These are phyloP conservation scores for Trichoderma simmonsii DNA, from an alignment of 2,329 filamentous ascomycete species.

Conservation along the genomic window DNA sequence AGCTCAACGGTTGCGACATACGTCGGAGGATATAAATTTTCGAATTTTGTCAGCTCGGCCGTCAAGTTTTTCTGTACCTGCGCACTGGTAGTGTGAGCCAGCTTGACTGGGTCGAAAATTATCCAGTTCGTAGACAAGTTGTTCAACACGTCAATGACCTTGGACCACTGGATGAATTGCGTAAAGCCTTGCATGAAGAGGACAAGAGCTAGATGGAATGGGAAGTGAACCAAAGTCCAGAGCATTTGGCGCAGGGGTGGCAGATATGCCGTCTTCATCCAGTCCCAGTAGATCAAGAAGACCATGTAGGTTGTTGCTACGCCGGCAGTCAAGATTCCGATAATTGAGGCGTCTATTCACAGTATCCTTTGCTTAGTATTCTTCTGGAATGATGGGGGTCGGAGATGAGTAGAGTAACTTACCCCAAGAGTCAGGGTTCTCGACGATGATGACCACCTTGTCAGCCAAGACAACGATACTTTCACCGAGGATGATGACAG, in stretches of 20 bases:
- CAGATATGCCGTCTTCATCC: constrained; percentile 62
- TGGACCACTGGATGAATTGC: constrained; percentile 51
- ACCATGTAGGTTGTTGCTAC: constrained; percentile 44
- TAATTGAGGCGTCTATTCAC: constrained; percentile 30
- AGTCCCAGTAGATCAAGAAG: constrained; percentile 54
- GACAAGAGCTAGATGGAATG: constrained; percentile 60
- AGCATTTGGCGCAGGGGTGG: constrained; percentile 56
- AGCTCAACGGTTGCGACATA: constrained; percentile 22
- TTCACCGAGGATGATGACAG: constrained; percentile 64
- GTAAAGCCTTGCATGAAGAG: constrained; percentile 62
- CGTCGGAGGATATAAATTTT: constrained; percentile 28
- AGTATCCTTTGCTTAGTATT: background rate
- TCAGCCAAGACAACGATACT: constrained; percentile 57
- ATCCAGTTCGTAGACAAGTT: constrained; percentile 21
- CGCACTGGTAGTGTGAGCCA: constrained; percentile 24
- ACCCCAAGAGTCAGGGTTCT: constrained; percentile 42
- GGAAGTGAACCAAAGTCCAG: constrained; percentile 58
- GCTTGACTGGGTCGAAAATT: constrained; percentile 15
- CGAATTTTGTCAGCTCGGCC: constrained; percentile 25
- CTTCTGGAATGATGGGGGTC: background rate
- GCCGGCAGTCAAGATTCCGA: constrained; percentile 40
- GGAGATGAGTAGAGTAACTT: constrained; percentile 17
- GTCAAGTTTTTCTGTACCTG: constrained; percentile 22
- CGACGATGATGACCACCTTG: constrained; percentile 49
- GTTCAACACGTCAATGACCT: constrained; percentile 34